Base-by-base conservation (phyloP, 2,329 filamentous ascomycete genomes). In the Fusarium staphyleae region DNA sequence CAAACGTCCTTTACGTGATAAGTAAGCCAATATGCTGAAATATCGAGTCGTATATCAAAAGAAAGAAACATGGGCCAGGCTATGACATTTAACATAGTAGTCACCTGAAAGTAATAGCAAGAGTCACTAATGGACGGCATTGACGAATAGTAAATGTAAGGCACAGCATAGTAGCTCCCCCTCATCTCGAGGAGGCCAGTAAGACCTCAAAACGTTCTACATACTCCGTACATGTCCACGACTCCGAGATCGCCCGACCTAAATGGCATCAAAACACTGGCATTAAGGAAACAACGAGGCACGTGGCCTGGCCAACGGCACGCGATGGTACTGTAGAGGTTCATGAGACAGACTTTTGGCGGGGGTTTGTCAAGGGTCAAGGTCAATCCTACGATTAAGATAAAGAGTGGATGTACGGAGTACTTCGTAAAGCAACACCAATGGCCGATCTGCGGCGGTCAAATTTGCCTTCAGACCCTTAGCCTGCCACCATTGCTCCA, bases 391-490 rank as follows among this genome's bases (percentile, higher is more conserved):
- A 46, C 29, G 24, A 45, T 32, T 19, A 22, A 39, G 24, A 29
- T 10, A 48, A 41, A 32, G 35, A 43, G 59, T 52, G 58, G 58
- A 18, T 29, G 35, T n/a, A n/a, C n/a, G n/a, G n/a, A n/a, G n/a
- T n/a, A n/a, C n/a, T n/a, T n/a, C n/a, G n/a, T 22, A 46, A 24
- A 39, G 46, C 19, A 15, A 43, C 45, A 36, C 43, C 51, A 60
- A 34, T 53, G 55, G 59, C 59, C 55, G 59, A 63, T 63, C 55
- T 48, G 41, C 58, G 59, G 59, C 59, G 58, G 41, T 52, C 52
- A 62, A 56, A 62, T 47, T 52, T 50, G 48, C 40, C 18, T 29
- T 48, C 53, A 54, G 41, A 52, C 48, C 26, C 33, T 48, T 53
- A 32, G 55, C 29, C n/a, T n/a, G n/a, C n/a, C n/a, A n/a, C n/a